phyloP scores from a whole-genome alignment of 75 land plant genomes.

The Selaginella moellendorffii region DNA sequence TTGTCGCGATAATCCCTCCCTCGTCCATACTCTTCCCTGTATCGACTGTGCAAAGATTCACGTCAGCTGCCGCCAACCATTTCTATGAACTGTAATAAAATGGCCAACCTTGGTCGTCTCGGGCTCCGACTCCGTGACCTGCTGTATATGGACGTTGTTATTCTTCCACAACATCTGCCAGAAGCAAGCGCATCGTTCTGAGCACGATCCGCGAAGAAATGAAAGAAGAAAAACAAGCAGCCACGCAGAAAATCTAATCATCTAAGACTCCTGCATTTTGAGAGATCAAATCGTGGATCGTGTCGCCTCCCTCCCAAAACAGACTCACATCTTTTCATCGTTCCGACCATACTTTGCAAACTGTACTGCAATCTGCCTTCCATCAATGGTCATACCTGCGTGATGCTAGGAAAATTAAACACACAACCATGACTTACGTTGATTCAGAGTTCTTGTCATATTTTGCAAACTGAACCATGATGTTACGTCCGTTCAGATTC shows the following conservation, averaged over 20 bases:
- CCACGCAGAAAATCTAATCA: neutral
- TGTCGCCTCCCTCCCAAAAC: neutral
- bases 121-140: slow-evolving; percentile 14
- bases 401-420: neutral
- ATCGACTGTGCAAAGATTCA: neutral
- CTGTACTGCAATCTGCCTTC: slow-evolving; percentile 35
- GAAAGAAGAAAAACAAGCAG: neutral
- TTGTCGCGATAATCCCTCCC: neutral
- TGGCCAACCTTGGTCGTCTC: slow-evolving; percentile 10
- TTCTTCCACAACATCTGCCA: slow-evolving; percentile 15
- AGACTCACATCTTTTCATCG: slow-evolving; percentile 33
- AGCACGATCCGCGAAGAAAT: neutral
- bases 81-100: neutral
- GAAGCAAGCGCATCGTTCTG: neutral
- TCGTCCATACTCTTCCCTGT: neutral
- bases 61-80: neutral
- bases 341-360: slow-evolving; percentile 39
- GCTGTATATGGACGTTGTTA: slow-evolving; percentile 6
- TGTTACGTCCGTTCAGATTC: slow-evolving; percentile 63
- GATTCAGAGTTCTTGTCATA: slow-evolving; percentile 69
- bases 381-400: slow-evolving; percentile 34
- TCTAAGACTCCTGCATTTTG: neutral
- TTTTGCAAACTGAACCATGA: slow-evolving; percentile 83
- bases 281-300: too few species aligned
- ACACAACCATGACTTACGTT: slow-evolving; percentile 60